Base-by-base conservation (phyloP, 2,329 filamentous ascomycete genomes). In the Microsporum canis region DNA sequence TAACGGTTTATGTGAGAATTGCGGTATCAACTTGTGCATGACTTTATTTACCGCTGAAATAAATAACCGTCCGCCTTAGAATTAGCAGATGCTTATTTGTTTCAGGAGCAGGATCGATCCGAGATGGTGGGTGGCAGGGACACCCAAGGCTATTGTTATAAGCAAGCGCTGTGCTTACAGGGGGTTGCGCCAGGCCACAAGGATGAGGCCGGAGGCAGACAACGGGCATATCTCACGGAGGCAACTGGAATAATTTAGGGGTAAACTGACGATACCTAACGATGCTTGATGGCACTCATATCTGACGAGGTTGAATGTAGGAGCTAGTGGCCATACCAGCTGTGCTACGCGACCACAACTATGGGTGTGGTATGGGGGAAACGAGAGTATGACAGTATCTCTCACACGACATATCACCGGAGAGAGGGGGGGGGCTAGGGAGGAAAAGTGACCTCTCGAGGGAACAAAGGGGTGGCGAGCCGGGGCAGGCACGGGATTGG, bases 331-430 rank as follows among this genome's bases (percentile, higher is more conserved):
- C 31, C 49, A 53, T 34, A 34, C 49, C 6, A 29, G 49, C 49
- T n/a, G 49, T 53, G 49, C 49, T 17, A 53, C 29, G 27, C 49
- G 29, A 14, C 47, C 23, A 51, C 23, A 34, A 17, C 29, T 27
- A 53, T n/a, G 49, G 10, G 5, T 34, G 14, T 33, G 31, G 49
- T 5, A 33, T 31, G 49, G 10, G 14, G 49, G 14, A 12, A 12
- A 33, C 10, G 29, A 27, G 27, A 29, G 45, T 51, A 53, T 53
- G 49, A 53, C 49, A 12, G 14, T 53, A 53, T 34, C 12, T 33
- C 49, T 53, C 27, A 53, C 49, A 53, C 49, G 49, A 53, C 49
- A 53, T 53, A 34, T n/a, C 12, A 53, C 14, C 49, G 49, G 49
- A 17, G 49, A 53, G 17, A n/a, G 47, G 47, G 27, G 29, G 12